A percentile compares a stretch with the other conserved stretches of the same genome.
These are phyloP conservation scores for Cucumis hystrix DNA, from an alignment of 306 rosid species.

Conservation along the genomic window DNA sequence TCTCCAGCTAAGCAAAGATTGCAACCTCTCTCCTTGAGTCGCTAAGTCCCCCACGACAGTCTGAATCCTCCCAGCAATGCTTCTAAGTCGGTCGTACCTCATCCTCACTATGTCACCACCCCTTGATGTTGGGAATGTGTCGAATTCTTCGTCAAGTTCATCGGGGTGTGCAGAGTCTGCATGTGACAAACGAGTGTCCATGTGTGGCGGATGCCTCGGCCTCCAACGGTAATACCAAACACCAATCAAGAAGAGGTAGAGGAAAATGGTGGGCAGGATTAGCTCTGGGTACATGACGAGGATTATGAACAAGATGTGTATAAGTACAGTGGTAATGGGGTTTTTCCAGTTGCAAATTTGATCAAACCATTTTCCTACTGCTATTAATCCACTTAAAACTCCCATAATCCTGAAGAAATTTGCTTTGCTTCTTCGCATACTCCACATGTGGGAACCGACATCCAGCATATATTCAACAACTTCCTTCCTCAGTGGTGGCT, in stretches of 20 bases:
- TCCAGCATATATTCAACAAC: slow-evolving; percentile 93
- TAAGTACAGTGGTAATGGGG: slow-evolving; percentile 85
- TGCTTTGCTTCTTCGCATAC: slow-evolving; percentile 97
- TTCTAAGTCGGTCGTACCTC: slow-evolving; percentile 85
- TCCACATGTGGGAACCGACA: slow-evolving; percentile 95
- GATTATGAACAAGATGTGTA: slow-evolving; percentile 73
- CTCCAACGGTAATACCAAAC: slow-evolving; percentile 98
- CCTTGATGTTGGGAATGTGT: slow-evolving; percentile 73
- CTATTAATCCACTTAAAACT: slow-evolving; percentile 81
- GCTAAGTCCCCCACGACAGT: slow-evolving; percentile 95
- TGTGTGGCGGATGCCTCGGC: slow-evolving; percentile 98
- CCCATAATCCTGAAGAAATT: slow-evolving; percentile 88
- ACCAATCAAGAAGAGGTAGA: slow-evolving; percentile 91
- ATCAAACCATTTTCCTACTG: slow-evolving; percentile 97
- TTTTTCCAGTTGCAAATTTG: slow-evolving; percentile 94
- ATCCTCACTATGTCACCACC: slow-evolving; percentile 74
- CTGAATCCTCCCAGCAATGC: slow-evolving; percentile 92
- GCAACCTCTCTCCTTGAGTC: slow-evolving; percentile 95
- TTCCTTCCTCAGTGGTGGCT: slow-evolving; percentile 87
- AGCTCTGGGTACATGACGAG: slow-evolving; percentile 97
- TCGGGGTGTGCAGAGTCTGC: slow-evolving; percentile 87
- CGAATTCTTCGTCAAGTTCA: slow-evolving; percentile 88
- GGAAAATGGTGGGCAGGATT: slow-evolving; percentile 86
- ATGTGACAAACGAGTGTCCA: slow-evolving; percentile 93
- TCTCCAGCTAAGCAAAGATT: slow-evolving; percentile 94